Evolutionary conservation across 176 grass and related monocot species (phyloP).

Genomic region (Miscanthus lutarioriparius): DNA sequence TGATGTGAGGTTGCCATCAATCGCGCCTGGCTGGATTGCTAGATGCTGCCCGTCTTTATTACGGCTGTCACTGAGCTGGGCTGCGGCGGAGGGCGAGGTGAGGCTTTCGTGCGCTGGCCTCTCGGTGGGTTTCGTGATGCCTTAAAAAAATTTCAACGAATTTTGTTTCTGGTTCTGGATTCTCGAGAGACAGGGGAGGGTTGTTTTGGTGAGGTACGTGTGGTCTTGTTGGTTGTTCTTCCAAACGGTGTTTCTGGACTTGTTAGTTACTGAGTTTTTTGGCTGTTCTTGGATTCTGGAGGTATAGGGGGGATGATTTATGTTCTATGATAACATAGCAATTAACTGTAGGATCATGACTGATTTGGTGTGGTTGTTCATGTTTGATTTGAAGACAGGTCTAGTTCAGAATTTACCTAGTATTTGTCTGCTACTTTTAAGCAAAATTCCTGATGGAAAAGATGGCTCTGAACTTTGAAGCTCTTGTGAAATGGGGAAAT

Average conservation of each 20-base stretch:
- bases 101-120: conserved; percentile 6
- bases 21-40: conserved; percentile 36
- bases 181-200: neutral
- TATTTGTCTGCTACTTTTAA: neutral
- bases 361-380: neutral
- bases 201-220: conserved; percentile 26
- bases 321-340: neutral
- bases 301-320: neutral
- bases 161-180: neutral
- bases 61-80: neutral
- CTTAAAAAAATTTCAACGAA: neutral
- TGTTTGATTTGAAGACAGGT: neutral
- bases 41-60: conserved; percentile 39
- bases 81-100: neutral
- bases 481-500: neutral
- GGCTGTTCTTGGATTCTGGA: neutral
- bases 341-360: neutral
- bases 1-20: conserved; percentile 66
- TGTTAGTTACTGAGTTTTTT: neutral
- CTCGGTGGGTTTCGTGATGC: neutral
- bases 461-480: neutral
- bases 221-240: neutral
- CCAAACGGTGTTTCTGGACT: neutral
- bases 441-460: neutral
- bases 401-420: neutral